Evolutionary conservation across 495 filamentous ascomycete species (phyloP).

Genomic region (Neurospora sublineolata): DNA sequence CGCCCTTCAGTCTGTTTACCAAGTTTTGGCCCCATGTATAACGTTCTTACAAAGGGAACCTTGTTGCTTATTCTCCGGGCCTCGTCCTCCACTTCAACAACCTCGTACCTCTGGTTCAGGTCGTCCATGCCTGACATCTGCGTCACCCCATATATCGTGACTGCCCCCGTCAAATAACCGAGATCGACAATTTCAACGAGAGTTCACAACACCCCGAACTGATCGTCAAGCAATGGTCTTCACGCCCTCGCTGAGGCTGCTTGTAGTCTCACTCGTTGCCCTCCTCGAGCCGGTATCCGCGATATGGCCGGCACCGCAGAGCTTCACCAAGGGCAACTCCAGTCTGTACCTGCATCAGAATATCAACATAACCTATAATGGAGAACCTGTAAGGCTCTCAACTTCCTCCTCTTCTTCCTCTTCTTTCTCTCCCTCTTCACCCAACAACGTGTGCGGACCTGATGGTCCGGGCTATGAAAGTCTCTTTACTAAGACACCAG

Average conservation of each 20-base stretch:
- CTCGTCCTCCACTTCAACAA: not conserved
- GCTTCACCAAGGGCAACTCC: conserved; percentile 38
- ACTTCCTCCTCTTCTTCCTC: conserved; percentile 4
- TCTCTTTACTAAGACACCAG: conserved; percentile 16
- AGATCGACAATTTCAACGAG: not conserved
- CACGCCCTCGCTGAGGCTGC: conserved; percentile 6
- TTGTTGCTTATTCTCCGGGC: not conserved
- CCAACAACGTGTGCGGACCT: not conserved
- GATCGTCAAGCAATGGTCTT: not conserved
- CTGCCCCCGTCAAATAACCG: not conserved
- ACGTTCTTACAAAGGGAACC: not conserved
- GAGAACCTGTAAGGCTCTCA: conserved; percentile 36
- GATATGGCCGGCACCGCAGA: conserved; percentile 49
- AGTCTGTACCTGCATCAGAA: conserved; percentile 44
- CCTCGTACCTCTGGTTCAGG: not conserved
- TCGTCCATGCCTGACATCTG: not conserved
- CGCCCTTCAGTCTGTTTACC: not conserved
- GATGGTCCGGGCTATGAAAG: conserved; percentile 1
- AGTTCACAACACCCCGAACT: not conserved
- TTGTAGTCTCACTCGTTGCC: conserved; percentile 24
- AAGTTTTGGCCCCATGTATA: not conserved
- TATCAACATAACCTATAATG: conserved; percentile 45
- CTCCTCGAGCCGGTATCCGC: conserved; percentile 28
- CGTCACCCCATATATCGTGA: not conserved
- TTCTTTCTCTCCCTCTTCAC: conserved; percentile 4